Conservation (phyloP, 2,329 filamentous ascomycete genomes). For the Verticillium dahliae region DNA sequence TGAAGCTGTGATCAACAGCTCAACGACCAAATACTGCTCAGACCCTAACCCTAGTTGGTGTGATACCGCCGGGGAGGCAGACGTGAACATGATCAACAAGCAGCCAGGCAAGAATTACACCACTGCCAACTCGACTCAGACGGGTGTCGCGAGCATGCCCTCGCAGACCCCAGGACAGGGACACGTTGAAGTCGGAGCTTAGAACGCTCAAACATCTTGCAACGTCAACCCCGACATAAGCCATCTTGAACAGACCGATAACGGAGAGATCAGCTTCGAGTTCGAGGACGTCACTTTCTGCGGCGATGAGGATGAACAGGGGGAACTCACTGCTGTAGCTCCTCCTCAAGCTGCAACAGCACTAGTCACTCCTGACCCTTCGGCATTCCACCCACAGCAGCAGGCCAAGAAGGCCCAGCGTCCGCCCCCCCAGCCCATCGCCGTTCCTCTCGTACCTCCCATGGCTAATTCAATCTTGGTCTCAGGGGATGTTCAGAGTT, state of each 20-base stretch:
- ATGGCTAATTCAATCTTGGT: not conserved
- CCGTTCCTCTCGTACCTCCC: not conserved
- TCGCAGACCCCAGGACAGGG: not conserved
- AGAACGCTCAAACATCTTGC: not conserved
- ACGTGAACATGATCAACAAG: too few relatives aligned
- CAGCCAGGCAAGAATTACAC: not conserved
- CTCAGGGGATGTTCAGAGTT: not conserved
- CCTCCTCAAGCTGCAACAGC: not conserved
- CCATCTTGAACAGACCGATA: not conserved
- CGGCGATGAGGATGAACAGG: not conserved
- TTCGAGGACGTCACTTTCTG: not conserved
- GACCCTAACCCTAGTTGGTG: not conserved
- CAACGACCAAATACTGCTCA: not conserved
- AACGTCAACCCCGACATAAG: not conserved
- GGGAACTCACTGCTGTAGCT: not conserved
- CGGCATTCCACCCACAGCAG: not conserved
- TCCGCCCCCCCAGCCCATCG: not conserved
- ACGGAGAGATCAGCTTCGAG: not conserved
- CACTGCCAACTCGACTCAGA: not conserved
- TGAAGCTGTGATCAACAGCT: not conserved
- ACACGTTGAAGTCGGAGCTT: not conserved
- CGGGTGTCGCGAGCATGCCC: not conserved
- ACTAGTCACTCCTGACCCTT: too few relatives aligned
- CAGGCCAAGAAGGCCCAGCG: not conserved
- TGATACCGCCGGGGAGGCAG: too few relatives aligned